Conservation (phyloP, 2,329 filamentous ascomycete species). For the Fusarium sp. region DNA sequence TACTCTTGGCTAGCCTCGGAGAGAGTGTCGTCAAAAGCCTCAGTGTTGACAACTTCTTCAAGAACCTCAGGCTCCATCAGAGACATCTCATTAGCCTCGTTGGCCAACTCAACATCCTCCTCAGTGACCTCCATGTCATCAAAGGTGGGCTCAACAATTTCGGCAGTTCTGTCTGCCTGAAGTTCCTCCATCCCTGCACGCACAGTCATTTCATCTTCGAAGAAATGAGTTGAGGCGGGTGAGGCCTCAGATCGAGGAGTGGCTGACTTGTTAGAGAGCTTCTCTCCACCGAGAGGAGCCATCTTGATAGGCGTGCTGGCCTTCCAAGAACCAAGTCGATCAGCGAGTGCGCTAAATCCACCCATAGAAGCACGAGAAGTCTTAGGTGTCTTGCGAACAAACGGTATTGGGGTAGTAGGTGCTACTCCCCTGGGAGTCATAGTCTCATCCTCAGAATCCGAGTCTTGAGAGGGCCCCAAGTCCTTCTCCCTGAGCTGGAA, state of each 20-base stretch:
- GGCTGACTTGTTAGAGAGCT: slow-evolving; percentile 52
- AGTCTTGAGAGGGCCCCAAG: slow-evolving; percentile 52
- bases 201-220: slow-evolving; percentile 68
- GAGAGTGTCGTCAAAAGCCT: slow-evolving; percentile 56
- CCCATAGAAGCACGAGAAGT: slow-evolving; percentile 45
- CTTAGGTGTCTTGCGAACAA: slow-evolving; percentile 37
- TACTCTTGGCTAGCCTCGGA: slow-evolving; percentile 74
- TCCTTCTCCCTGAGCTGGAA: slow-evolving; percentile 59
- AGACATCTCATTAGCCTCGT: slow-evolving; percentile 69
- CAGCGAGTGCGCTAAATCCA: slow-evolving; percentile 71
- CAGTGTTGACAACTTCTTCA: slow-evolving; percentile 47
- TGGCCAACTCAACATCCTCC: slow-evolving; percentile 66
- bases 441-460: slow-evolving; percentile 62
- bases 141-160: slow-evolving; percentile 47
- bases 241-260: slow-evolving; percentile 45
- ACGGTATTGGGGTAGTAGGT: slow-evolving; percentile 55
- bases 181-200: slow-evolving; percentile 39
- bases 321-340: slow-evolving; percentile 70
- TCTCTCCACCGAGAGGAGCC: slow-evolving; percentile 39
- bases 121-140: slow-evolving; percentile 59
- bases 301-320: slow-evolving; percentile 60
- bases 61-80: slow-evolving; percentile 57
- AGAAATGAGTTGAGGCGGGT: slow-evolving; percentile 60
- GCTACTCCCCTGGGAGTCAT: slow-evolving; percentile 43
- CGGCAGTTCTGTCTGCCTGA: slow-evolving; percentile 26